Base-by-base conservation (phyloP, 176 grass and related monocot genomes). In the Carex pumila region DNA sequence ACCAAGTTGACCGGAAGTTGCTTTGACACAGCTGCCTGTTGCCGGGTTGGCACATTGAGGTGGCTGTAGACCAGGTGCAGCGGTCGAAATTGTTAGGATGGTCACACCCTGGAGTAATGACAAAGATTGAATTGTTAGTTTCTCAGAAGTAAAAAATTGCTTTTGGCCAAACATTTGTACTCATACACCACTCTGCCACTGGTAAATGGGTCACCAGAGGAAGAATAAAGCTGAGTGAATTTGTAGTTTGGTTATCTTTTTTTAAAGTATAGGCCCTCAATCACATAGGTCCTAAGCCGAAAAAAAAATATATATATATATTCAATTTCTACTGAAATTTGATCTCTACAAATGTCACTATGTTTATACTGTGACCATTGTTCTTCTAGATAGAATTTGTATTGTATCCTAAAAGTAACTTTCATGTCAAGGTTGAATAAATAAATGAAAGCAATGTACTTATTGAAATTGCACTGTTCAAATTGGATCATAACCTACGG, bases 71-170 rank as follows among this genome's bases (percentile, higher is more conserved):
- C 87, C 82, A 5, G 89, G 87, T 11, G 84, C 89, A 41, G 85
- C 92, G 18, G 95, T 97, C 13, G 95, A 97, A 55, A 93, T 87
- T 7, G 95, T 94, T 57, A 97, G 89, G 58, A 94, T 88, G 64
- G 91, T 90, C 84, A 94, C 86, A 3, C 94, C 94, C 94, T 97
- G 77, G 32, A 61, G 2, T 43, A 11, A 17, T 25, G 19, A 58
- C 45, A 79, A 50, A 39, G 0, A 12, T 30, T 68, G 15, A 62
- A 86, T 18, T 6, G 47, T 66, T 39, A 59, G 43, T 7, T 34
- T 71, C 45, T 53, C 41, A 43, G 47, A 86, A 68, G 41, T 15
- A 22, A 6, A 56, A 78, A 34, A 78, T 3, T 34, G 5, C 5
- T 31, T 31, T 77, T 29, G 5, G 22, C 14, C 7, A 12, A 43